phyloP scores from a whole-genome alignment of 208 protist species.

The Trypanosoma vivax region DNA sequence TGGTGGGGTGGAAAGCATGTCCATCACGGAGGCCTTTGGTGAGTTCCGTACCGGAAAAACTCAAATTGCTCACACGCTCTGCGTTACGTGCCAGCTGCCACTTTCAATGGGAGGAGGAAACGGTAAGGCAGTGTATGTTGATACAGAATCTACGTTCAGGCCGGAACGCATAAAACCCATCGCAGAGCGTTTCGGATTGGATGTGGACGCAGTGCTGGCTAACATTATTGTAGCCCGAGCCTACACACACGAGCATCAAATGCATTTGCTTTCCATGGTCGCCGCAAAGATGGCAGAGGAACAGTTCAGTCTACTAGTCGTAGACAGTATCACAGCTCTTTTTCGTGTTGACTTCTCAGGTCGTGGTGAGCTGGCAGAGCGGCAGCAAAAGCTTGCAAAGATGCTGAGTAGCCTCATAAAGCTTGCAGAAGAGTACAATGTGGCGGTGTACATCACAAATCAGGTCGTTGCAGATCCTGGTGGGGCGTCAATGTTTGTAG shows the following conservation, averaged over 20 bases:
- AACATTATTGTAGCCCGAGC: slow-evolving; percentile 97
- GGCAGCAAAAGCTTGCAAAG: slow-evolving; percentile 92
- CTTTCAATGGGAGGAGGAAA: slow-evolving; percentile 87
- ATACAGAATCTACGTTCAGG: slow-evolving; percentile 98
- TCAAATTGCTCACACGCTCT: slow-evolving; percentile 97
- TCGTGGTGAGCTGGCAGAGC: slow-evolving; percentile 95
- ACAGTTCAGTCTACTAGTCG: slow-evolving; percentile 91
- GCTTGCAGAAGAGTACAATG: slow-evolving; percentile 98
- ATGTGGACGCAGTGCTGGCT: slow-evolving; percentile 87
- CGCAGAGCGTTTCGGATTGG: slow-evolving; percentile 93
- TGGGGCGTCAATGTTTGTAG: slow-evolving; percentile 95
- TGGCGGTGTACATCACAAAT: slow-evolving; percentile 99
- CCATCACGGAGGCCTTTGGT: slow-evolving; percentile 98
- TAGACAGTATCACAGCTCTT: slow-evolving; percentile 98
- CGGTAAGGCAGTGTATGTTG: slow-evolving; percentile 94
- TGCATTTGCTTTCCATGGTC: slow-evolving; percentile 86
- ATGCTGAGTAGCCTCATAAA: slow-evolving; percentile 94
- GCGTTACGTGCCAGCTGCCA: slow-evolving; percentile 96
- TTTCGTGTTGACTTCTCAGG: slow-evolving; percentile 98
- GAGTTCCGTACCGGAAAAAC: slow-evolving; percentile 99
- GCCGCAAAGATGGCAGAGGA: slow-evolving; percentile 91
- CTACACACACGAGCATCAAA: slow-evolving; percentile 95
- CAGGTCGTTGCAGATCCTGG: slow-evolving; percentile 98
- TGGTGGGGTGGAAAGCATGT: slow-evolving; percentile 95
- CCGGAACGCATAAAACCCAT: slow-evolving; percentile 96